Evolutionary conservation across 1,139 yeast species (phyloP).

Genomic region (Pichia sp.): DNA sequence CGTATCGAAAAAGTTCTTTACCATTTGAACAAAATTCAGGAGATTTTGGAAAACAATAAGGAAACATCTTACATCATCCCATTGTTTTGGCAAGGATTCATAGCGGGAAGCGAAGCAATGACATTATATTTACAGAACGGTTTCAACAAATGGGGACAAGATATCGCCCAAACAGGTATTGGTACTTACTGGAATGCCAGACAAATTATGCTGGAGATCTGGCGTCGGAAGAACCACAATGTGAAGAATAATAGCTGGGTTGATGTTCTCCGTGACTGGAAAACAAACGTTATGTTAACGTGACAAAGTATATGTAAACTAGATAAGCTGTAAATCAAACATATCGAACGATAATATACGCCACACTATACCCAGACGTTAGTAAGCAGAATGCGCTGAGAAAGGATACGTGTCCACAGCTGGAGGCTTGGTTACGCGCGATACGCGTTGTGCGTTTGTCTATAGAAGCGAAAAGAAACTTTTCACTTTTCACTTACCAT

Average conservation of each 20-base stretch:
- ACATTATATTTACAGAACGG: constrained; percentile 53
- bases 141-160: constrained; percentile 76
- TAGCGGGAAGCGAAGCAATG: constrained; percentile 80
- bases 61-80: constrained; percentile 54
- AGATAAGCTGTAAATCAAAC: not conserved
- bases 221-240: constrained; percentile 63
- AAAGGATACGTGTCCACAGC: too few relatives aligned
- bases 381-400: too few relatives aligned
- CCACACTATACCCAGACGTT: too few relatives aligned
- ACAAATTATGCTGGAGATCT: constrained; percentile 78
- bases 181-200: constrained; percentile 87
- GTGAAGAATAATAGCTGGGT: constrained; percentile 67
- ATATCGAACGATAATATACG: too few relatives aligned
- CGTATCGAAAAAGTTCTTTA: constrained; percentile 55
- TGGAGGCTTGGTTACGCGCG: too few relatives aligned
- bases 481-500: too few relatives aligned
- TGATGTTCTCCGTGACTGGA: constrained; percentile 76
- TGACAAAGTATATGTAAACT: constrained; percentile 17
- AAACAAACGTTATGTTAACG: constrained; percentile 71
- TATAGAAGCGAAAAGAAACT: too few relatives aligned
- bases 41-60: constrained; percentile 39
- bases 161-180: constrained; percentile 62
- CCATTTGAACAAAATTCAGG: constrained; percentile 59
- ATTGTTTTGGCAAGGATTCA: constrained; percentile 82
- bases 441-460: too few relatives aligned